Evolutionary conservation across 2,329 filamentous ascomycete species (phyloP), one percentile per base, ranked within the genome.

Genomic region (Trichoderma aggressivum): DNA sequence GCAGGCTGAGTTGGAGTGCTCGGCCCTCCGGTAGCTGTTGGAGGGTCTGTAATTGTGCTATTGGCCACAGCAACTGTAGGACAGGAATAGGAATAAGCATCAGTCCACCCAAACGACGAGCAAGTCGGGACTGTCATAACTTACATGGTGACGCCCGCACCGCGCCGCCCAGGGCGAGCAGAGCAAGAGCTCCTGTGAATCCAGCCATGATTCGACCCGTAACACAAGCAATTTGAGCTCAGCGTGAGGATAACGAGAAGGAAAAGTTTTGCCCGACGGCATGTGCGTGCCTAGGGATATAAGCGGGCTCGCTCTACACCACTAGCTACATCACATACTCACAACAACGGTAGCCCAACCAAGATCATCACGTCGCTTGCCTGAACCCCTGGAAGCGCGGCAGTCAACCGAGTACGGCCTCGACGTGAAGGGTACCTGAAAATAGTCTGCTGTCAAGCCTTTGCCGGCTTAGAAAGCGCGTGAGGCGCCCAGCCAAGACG

Each of bases 91-190:
- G 24, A 47, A 34, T 70, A 21, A 39, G 32, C 39, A 43, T 39
- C 28, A 34, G 14, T 28, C 43, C 14, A 32, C 1, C n/a, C 11
- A 53, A 11, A 26, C 2, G 8, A 50, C 18, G 3, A 14, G 30
- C 21, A 39, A 32, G 12, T 43, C 21, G 28, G 21, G 18, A 30
- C 10, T 4, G 11, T 30, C 14, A 53, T 64, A 3, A 34, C 65
- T 61, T 59, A 72, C 67, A 64, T 43, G 26, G 67, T 59, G 67
- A 56, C 28, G 59, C 67, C 43, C 24, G 56, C 58, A 70, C 66
- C 18, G 50, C 68, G 1, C 47, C 36, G 26, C 60, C 50, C 8
- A 70, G 47, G 28, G 26, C 60, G 36, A 70, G 24, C 34, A 70
- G 28, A 63, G 43, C 60, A 70, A 70, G 34, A 59, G 50, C 50